Evolutionary conservation across 1,139 yeast genomes (phyloP).

Genomic region (Meyerozyma carpophila): DNA sequence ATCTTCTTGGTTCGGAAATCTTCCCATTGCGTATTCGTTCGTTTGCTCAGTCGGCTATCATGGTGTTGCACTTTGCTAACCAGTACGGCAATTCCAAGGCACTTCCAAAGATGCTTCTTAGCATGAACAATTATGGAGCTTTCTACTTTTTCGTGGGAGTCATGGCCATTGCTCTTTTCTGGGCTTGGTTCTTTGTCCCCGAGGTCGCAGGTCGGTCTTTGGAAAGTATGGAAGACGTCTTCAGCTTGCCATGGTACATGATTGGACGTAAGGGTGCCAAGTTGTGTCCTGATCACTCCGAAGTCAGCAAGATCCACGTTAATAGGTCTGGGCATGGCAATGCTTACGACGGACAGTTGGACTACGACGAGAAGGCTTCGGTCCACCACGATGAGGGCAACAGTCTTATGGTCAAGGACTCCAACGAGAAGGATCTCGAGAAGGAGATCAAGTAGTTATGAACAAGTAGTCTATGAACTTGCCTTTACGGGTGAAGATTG

Average conservation of each 20-base stretch:
- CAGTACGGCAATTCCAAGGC: conserved; percentile 61
- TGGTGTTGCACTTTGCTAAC: conserved; percentile 55
- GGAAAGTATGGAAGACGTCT: conserved; percentile 54
- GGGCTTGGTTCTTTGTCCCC: conserved; percentile 52
- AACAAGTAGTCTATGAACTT: background rate
- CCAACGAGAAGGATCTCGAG: conserved; percentile 1
- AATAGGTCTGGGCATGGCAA: conserved; percentile 2
- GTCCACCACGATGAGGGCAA: background rate
- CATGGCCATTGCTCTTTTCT: conserved; percentile 33
- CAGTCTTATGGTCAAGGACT: conserved; percentile 1
- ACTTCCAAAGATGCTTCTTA: conserved; percentile 45
- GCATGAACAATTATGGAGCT: conserved; percentile 47
- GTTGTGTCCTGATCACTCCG: conserved; percentile 51
- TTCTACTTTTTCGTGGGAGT: conserved; percentile 51
- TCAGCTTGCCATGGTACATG: conserved; percentile 54
- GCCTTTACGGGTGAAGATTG: background rate
- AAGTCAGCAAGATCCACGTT: conserved; percentile 26
- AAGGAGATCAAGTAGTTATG: background rate
- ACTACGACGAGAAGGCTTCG: conserved; percentile 1
- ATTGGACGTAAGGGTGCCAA: conserved; percentile 49
- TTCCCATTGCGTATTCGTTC: conserved; percentile 53
- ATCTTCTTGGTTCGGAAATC: conserved; percentile 53
- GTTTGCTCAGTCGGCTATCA: conserved; percentile 48
- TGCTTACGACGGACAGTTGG: background rate
- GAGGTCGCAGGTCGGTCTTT: conserved; percentile 50